Conservation (phyloP, 2,329 filamentous ascomycete genomes). For the Aspergillus spinulosporus region DNA sequence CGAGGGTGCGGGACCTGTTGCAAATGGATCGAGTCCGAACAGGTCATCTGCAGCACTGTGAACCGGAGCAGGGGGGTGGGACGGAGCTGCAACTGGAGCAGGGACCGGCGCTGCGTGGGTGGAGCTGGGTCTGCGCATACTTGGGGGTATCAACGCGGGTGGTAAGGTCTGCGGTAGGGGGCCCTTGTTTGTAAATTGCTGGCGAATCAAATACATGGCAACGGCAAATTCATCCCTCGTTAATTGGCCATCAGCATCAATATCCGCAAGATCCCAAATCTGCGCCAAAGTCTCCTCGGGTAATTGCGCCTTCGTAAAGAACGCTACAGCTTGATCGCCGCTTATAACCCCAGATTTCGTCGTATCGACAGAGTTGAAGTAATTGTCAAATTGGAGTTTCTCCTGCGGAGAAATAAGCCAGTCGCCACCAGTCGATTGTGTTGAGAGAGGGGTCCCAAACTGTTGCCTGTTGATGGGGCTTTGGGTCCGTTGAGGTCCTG, state of each 20-base stretch:
- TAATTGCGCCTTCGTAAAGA: constrained; percentile 89
- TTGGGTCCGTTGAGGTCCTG: constrained; percentile 58
- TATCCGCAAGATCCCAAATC: constrained; percentile 96
- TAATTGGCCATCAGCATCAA: constrained; percentile 83
- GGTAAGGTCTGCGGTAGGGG: constrained; percentile 76
- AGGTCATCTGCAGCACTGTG: constrained; percentile 90
- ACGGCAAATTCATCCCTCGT: constrained; percentile 92
- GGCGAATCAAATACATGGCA: constrained; percentile 93
- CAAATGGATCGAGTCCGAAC: constrained; percentile 81
- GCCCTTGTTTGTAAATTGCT: constrained; percentile 74
- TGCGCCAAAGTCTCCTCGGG: constrained; percentile 86
- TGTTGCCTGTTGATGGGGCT: constrained; percentile 57
- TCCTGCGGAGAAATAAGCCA: constrained; percentile 84
- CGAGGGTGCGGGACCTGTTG: constrained; percentile 48
- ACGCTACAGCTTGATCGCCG: constrained; percentile 89
- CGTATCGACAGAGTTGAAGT: constrained; percentile 83
- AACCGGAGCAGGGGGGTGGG: constrained; percentile 55
- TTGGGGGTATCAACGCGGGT: constrained; percentile 79
- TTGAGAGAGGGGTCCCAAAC: constrained; percentile 52
- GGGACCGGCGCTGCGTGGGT: constrained; percentile 40
- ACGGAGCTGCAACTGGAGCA: constrained; percentile 50
- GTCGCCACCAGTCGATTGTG: constrained; percentile 62
- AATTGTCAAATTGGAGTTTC: constrained; percentile 81
- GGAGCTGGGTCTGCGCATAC: constrained; percentile 63
- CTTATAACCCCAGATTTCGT: constrained; percentile 78